Evolutionary conservation across 257 asterid species (phyloP).

Genomic region (Gardenia jasminoides): DNA sequence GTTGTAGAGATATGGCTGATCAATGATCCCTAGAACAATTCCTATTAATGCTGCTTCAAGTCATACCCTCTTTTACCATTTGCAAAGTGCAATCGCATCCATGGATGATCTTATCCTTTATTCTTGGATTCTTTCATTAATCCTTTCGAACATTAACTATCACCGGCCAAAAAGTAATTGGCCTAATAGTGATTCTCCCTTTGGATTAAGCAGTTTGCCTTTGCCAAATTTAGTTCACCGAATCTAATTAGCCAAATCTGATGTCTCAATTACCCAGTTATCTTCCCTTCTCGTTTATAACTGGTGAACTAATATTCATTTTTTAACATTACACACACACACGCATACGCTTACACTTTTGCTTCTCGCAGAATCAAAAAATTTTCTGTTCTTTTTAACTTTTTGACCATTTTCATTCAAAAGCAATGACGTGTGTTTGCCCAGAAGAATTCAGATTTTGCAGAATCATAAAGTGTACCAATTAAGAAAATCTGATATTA

Average conservation of each 20-base stretch:
- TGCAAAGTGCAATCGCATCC: constrained; percentile 10
- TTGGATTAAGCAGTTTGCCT: background rate
- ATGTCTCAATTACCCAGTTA: background rate
- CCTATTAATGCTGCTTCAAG: background rate
- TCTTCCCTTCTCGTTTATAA: background rate
- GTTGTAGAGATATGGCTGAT: background rate
- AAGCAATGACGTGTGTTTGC: background rate
- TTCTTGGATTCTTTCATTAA: constrained; percentile 8
- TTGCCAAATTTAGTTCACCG: background rate
- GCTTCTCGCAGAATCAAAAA: background rate
- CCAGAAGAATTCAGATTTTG: background rate
- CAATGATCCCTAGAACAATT: background rate
- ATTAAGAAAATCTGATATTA: background rate
- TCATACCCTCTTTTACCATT: background rate
- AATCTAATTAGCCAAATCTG: background rate
- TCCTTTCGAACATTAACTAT: constrained; percentile 4
- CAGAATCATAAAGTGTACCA: background rate
- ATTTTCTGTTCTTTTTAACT: background rate
- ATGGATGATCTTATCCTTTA: constrained; percentile 5
- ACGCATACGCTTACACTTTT: too few relatives aligned
- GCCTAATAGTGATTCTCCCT: background rate
- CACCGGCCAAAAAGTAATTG: background rate
- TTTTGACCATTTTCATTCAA: background rate
- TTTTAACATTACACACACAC: background rate
- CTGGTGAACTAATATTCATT: too few relatives aligned